These are phyloP conservation scores for Graphilbum sp. DNA, from an alignment of 2,329 filamentous ascomycete species.

Conservation along the genomic window DNA sequence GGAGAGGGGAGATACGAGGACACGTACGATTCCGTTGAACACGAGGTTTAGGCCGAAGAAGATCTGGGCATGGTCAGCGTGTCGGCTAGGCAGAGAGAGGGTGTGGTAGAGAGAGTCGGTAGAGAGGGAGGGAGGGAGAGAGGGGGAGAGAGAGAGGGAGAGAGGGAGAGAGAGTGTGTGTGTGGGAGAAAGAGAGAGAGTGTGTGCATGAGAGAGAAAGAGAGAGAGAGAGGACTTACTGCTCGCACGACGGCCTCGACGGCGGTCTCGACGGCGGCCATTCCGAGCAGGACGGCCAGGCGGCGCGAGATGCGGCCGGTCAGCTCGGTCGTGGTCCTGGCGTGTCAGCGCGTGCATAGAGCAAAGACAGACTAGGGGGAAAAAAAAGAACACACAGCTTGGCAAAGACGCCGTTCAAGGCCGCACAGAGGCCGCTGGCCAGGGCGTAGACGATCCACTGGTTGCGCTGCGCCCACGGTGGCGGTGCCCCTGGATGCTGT, in stretches of 20 bases:
- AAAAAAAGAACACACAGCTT: slow-evolving; percentile 48
- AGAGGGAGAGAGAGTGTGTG: too few species aligned
- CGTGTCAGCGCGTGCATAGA: too few species aligned
- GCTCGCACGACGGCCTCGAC: slow-evolving; percentile 33
- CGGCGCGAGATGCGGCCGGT: slow-evolving; percentile 30
- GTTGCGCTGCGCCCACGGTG: slow-evolving; percentile 15
- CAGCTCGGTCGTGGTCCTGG: slow-evolving; percentile 38
- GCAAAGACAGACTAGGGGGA: too few species aligned
- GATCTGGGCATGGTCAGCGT: slow-evolving; percentile 25
- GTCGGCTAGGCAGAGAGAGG: too few species aligned
- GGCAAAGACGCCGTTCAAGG: slow-evolving; percentile 69
- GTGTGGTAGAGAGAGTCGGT: too few species aligned
- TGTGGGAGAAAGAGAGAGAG: too few species aligned
- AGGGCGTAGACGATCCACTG: slow-evolving; percentile 55
- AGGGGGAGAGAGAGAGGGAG: too few species aligned
- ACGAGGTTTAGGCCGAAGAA: slow-evolving; percentile 62
- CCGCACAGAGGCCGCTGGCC: slow-evolving; percentile 60
- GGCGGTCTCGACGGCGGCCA: slow-evolving; percentile 21
- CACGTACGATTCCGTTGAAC: slow-evolving; percentile 53
- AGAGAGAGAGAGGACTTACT: too few species aligned
- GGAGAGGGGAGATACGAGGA: neutral
- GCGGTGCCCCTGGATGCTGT: neutral
- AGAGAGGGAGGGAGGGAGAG: too few species aligned
- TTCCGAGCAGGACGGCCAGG: slow-evolving; percentile 27
- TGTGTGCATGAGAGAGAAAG: too few species aligned